Percentiles rank a stretch among this genome's conserved stretches.
phyloP scores from a whole-genome alignment of 148 eudicot genomes.

The Limonium bicolor region DNA sequence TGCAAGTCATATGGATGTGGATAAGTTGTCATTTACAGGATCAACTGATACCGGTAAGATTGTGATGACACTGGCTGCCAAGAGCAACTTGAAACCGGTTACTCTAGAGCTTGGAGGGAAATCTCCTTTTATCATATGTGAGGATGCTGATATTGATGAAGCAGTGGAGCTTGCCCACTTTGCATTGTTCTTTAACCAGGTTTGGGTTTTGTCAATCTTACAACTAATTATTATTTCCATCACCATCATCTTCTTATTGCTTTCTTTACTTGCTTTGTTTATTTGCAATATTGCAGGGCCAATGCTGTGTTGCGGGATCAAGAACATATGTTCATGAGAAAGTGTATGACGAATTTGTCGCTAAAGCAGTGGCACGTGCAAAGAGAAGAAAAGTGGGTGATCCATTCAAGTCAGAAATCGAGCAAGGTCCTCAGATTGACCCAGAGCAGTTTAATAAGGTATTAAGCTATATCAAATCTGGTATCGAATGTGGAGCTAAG shows the following conservation, averaged over 20 bases:
- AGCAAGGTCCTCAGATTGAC: conserved; percentile 99
- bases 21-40: conserved; percentile 13
- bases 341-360: conserved; percentile 75
- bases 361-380: conserved; percentile 82
- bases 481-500: conserved; percentile 66
- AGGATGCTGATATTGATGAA: conserved; percentile 4
- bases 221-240: neutral
- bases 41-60: conserved; percentile 3
- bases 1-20: conserved; percentile 78
- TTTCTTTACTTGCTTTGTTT: conserved; percentile 1
- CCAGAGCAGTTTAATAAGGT: conserved; percentile 68
- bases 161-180: conserved; percentile 3
- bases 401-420: conserved; percentile 75
- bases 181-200: conserved; percentile 22
- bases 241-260: too few relatives aligned
- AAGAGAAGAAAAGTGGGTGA: conserved; percentile 71
- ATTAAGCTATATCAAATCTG: conserved; percentile 60
- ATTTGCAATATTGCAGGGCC: conserved; percentile 45
- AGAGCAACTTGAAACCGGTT: conserved; percentile 2
- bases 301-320: conserved; percentile 96
- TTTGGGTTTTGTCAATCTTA: neutral
- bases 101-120: conserved; percentile 5
- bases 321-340: conserved; percentile 82
- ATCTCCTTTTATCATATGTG: conserved; percentile 4
- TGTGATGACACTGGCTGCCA: neutral